Percentiles rank a stretch among this genome's conserved stretches.
phyloP scores from a whole-genome alignment of 2,329 filamentous ascomycete genomes.

The Talaromyces pinophilus region DNA sequence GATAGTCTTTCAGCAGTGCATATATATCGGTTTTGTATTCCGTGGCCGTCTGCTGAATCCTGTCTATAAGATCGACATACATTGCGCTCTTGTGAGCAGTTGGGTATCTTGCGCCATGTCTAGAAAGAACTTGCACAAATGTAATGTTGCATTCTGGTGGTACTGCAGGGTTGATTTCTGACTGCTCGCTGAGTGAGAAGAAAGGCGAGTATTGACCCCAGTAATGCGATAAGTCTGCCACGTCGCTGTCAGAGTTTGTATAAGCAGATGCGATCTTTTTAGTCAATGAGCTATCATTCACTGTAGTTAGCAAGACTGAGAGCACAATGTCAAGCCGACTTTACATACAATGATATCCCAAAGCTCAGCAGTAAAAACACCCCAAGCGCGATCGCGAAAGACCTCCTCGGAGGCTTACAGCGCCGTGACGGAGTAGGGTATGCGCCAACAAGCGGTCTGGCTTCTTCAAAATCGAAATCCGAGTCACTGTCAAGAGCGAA shows the following conservation, averaged over 20 bases:
- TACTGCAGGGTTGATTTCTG: slow-evolving; percentile 60
- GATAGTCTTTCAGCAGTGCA: slow-evolving; percentile 70
- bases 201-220: slow-evolving; percentile 92
- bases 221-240: slow-evolving; percentile 59
- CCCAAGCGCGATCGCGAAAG: background rate
- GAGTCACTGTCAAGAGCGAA: slow-evolving; percentile 6
- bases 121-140: slow-evolving; percentile 78
- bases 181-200: slow-evolving; percentile 66
- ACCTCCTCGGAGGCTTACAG: background rate
- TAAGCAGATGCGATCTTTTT: background rate
- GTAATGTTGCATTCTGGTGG: slow-evolving; percentile 72
- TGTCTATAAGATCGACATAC: slow-evolving; percentile 66
- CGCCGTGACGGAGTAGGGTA: background rate
- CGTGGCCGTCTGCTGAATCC: slow-evolving; percentile 62
- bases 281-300: background rate
- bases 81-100: slow-evolving; percentile 65
- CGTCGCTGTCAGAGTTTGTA: background rate
- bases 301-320: background rate
- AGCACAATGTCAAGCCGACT: background rate
- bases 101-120: slow-evolving; percentile 82
- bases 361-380: slow-evolving; percentile 1
- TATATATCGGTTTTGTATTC: slow-evolving; percentile 61
- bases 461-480: background rate
- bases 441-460: background rate
- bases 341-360: background rate